These are phyloP conservation scores for Phylloboletellus chloephorus DNA, from an alignment of 1,284 basidiomycete species.

Conservation along the genomic window DNA sequence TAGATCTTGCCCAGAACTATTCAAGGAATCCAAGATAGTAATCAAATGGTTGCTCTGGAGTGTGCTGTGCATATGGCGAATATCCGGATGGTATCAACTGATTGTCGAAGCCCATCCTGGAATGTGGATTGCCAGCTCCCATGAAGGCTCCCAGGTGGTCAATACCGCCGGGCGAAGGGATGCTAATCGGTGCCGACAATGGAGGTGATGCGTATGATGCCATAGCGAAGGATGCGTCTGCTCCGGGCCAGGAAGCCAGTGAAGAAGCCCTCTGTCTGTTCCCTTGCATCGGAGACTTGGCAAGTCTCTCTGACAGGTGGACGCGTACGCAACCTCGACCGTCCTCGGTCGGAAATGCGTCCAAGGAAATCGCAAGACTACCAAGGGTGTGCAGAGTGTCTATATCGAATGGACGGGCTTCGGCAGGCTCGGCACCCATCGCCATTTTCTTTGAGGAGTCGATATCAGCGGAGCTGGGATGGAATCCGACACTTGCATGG, in stretches of 20 bases:
- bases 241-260: slow-evolving; percentile 27
- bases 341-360: slow-evolving; percentile 54
- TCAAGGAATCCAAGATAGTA: slow-evolving; percentile 40
- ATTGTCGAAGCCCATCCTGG: slow-evolving; percentile 23
- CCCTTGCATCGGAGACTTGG: slow-evolving; percentile 29
- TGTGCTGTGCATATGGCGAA: slow-evolving; percentile 26
- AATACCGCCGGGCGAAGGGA: slow-evolving; percentile 18
- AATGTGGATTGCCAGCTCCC: slow-evolving; percentile 15
- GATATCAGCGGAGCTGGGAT: slow-evolving; percentile 45
- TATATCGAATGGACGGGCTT: slow-evolving; percentile 49
- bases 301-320: slow-evolving; percentile 48
- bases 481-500: slow-evolving; percentile 42
- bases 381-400: slow-evolving; percentile 47
- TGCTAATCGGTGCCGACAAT: slow-evolving; percentile 16
- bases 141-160: slow-evolving; percentile 26
- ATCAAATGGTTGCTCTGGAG: slow-evolving; percentile 33
- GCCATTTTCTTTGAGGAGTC: slow-evolving; percentile 28
- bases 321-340: slow-evolving; percentile 71
- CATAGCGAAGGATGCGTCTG: slow-evolving; percentile 21
- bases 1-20: slow-evolving; percentile 12
- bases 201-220: slow-evolving; percentile 32
- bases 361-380: slow-evolving; percentile 67
- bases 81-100: slow-evolving; percentile 23
- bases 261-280: slow-evolving; percentile 28
- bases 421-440: slow-evolving; percentile 25